Conservation (phyloP, 2,329 filamentous ascomycete species). For the Aspergillus sergii region DNA sequence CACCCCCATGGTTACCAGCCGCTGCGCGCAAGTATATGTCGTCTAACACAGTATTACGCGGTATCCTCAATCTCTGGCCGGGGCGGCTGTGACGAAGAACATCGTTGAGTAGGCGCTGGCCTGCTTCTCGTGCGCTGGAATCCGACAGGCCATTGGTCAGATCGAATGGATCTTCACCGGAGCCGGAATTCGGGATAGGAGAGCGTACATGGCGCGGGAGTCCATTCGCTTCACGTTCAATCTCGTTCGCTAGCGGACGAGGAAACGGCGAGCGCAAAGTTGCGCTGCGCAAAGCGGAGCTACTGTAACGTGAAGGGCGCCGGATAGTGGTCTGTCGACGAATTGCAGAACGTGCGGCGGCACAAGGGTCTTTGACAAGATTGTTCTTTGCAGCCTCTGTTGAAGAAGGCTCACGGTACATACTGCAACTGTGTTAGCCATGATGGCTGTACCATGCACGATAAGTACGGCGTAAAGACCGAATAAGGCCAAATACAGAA, state of each 20-base stretch:
- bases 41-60: constrained; percentile 36
- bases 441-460: constrained; percentile 13
- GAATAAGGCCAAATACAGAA: constrained; percentile 5
- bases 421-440: constrained; percentile 41
- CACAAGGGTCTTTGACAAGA: constrained; percentile 56
- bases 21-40: constrained; percentile 29
- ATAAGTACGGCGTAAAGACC: constrained; percentile 17
- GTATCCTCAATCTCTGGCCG: constrained; percentile 38
- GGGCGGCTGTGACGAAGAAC: constrained; percentile 37
- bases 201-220: constrained; percentile 28
- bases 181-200: constrained; percentile 27
- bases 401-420: constrained; percentile 58
- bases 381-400: constrained; percentile 44
- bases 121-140: constrained; percentile 35
- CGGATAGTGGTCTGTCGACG: constrained; percentile 52
- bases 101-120: constrained; percentile 37
- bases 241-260: constrained; percentile 32
- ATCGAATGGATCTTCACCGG: constrained; percentile 34
- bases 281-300: constrained; percentile 31
- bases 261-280: constrained; percentile 34
- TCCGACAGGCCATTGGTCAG: constrained; percentile 25
- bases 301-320: constrained; percentile 30
- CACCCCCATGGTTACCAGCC: constrained; percentile 19
- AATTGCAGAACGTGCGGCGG: constrained; percentile 59
- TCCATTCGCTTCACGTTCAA: constrained; percentile 32